Evolutionary conservation across 441 rosid species (phyloP), one percentile per base, ranked within the genome.

Genomic region (Francoa sonchifolia): DNA sequence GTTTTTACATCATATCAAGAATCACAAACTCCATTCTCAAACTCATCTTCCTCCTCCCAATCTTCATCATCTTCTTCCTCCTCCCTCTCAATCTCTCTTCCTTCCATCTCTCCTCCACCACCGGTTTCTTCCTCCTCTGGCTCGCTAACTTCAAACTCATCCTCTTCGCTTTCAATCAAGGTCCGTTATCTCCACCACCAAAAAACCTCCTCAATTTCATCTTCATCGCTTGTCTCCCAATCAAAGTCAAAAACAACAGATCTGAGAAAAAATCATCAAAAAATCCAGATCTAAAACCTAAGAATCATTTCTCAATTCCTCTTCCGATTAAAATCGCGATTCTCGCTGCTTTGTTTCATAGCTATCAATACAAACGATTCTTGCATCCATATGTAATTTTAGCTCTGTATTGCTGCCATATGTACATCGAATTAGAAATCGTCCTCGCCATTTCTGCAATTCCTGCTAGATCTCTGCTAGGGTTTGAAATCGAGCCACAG

Each of bases 401-500:
- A n/a, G 18, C 51, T 16, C 33, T 74, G 3, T 63, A 58, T 17
- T 51, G 66, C 39, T 30, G 61, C 27, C 76, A 67, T 20, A 2
- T 60, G 0, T 85, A 76, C 37, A 39, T 72, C 16, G 52, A 43
- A 15, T 39, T 59, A 8, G 76, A 75, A 48, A 47, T 68, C 19
- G 6, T 12, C 26, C 31, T 73, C 27, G 69, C 68, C 17, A 9
- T 64, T 4, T 32, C 33, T 2, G 59, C 62, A 0, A 11, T 33
- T 5, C 55, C 67, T 9, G 73, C 66, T 37, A 57, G 65, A 22
- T 46, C 39, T 44, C n/a, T 74, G 3, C 32, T 65, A 0, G 65
- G 74, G 2, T 30, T 58, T 2, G 80, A 71, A 36, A 42, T 79
- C 1, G 85, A 79, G 41, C 79, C 77, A 5, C 84, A 62, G 40